A percentile compares a stretch with the other conserved stretches of the same genome.
These are phyloP conservation scores for Helotiales sp. DNA, from an alignment of 2,329 filamentous ascomycete genomes.

Conservation along the genomic window DNA sequence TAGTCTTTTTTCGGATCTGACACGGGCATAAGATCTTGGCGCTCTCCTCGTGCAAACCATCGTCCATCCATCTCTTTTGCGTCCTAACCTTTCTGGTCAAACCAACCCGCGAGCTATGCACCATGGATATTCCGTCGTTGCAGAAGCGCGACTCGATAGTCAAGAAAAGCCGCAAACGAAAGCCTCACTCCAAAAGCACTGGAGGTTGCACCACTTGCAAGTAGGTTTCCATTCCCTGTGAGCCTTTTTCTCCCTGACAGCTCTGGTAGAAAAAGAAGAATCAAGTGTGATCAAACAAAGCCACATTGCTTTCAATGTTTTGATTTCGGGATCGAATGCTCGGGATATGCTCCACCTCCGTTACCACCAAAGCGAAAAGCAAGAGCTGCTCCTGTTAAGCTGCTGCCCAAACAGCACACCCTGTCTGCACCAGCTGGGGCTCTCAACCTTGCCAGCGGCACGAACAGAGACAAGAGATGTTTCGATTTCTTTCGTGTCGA, in stretches of 20 bases:
- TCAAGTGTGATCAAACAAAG: conserved; percentile 7
- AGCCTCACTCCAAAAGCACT: background rate
- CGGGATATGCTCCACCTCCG: background rate
- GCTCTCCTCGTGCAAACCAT: too few species aligned
- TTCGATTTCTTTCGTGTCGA: conserved; percentile 6
- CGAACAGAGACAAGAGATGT: background rate
- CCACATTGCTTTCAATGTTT: background rate
- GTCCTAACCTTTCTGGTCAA: background rate
- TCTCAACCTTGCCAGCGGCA: background rate
- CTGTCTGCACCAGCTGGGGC: background rate
- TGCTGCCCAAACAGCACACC: background rate
- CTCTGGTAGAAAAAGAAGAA: background rate
- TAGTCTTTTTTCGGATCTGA: background rate
- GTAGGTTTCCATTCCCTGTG: background rate
- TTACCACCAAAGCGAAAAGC: background rate
- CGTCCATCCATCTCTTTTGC: background rate
- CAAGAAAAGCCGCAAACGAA: background rate
- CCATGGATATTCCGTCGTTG: too few species aligned
- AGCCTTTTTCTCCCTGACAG: conserved; percentile 18
- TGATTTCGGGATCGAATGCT: background rate
- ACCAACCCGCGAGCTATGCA: too few species aligned
- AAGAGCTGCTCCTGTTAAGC: background rate
- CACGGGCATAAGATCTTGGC: background rate
- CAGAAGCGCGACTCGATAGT: too few species aligned
- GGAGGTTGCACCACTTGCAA: background rate